Evolutionary conservation across 2,329 filamentous ascomycete genomes (phyloP).

Genomic region (Colletotrichum siamense): DNA sequence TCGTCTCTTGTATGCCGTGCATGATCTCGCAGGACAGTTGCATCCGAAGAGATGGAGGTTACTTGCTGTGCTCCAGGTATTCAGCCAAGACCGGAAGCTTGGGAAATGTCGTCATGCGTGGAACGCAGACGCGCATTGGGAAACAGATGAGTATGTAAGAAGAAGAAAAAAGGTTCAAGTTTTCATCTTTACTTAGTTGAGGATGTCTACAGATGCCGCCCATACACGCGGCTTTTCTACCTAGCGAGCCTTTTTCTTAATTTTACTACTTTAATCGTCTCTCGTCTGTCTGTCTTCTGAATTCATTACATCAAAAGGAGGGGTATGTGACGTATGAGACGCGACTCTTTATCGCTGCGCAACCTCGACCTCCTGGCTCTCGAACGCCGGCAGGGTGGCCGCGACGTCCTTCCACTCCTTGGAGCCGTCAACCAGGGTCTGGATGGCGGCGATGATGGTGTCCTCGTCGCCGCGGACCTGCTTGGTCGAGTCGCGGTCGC

Average conservation of each 20-base stretch:
- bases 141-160: background rate
- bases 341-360: background rate
- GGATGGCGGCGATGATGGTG: constrained; percentile 78
- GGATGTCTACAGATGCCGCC: constrained; percentile 6
- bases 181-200: background rate
- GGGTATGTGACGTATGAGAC: background rate
- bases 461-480: constrained; percentile 87
- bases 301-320: background rate
- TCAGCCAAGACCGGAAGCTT: background rate
- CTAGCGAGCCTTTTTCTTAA: background rate
- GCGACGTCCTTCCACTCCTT: constrained; percentile 74
- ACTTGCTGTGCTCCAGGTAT: background rate
- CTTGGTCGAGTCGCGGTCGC: constrained; percentile 88
- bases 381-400: constrained; percentile 82
- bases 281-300: background rate
- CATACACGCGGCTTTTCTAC: background rate
- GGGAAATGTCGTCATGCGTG: background rate
- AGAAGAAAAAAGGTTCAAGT: background rate
- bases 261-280: background rate
- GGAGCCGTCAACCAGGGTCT: constrained; percentile 51
- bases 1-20: background rate
- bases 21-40: background rate
- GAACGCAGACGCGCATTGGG: background rate
- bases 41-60: background rate
- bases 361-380: constrained; percentile 70